phyloP scores from a whole-genome alignment of 2,329 filamentous ascomycete species.

The Chaetomiaceae sp. region DNA sequence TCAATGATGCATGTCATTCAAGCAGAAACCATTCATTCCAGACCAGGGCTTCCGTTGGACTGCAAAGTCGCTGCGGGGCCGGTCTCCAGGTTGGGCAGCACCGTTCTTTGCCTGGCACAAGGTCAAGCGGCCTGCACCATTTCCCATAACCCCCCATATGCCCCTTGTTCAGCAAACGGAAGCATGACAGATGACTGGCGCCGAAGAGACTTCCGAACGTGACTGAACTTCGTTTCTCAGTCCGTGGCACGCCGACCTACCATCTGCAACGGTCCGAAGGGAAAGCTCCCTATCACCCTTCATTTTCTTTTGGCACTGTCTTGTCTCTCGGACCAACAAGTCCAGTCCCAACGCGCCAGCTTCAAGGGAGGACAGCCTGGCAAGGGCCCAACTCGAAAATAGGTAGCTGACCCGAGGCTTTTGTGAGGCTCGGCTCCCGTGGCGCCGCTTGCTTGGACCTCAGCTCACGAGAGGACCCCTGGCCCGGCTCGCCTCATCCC shows the following conservation, averaged over 20 bases:
- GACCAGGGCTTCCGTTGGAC: neutral
- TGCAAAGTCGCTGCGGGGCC: slow-evolving; percentile 6
- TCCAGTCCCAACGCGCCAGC: neutral
- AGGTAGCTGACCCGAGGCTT: no score
- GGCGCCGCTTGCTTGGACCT: slow-evolving; percentile 21
- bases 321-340: neutral
- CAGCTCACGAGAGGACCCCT: slow-evolving; percentile 14
- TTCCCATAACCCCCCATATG: neutral
- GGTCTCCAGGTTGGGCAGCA: slow-evolving; percentile 16
- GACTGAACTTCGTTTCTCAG: neutral
- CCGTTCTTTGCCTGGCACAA: slow-evolving; percentile 8
- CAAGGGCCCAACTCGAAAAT: neutral
- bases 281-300: no score
- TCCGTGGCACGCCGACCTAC: no score
- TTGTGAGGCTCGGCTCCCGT: slow-evolving; percentile 14
- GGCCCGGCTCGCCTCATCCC: slow-evolving; percentile 17
- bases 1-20: neutral
- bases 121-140: slow-evolving; percentile 2
- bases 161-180: neutral
- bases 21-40: no score
- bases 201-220: neutral
- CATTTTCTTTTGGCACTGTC: no score
- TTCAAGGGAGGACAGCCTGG: neutral
- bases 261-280: neutral
- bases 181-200: neutral